Base-by-base conservation (phyloP, 129 eudicot genomes). In the Saussurea involucrata region DNA sequence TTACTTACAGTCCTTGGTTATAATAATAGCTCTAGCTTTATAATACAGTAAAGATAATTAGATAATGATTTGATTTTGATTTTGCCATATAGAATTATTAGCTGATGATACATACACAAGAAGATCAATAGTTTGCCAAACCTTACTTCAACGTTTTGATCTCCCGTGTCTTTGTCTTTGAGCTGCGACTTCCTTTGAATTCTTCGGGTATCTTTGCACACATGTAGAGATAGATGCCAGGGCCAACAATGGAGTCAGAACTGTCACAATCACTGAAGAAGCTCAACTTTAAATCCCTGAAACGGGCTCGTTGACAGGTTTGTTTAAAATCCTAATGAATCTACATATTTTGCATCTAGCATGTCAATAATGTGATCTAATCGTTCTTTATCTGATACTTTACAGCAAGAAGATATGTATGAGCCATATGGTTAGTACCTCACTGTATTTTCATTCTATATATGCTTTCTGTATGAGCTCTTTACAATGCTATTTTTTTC, bases 381-480 rank as follows among this genome's bases (percentile, higher is more conserved):
- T 37, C 3, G 28, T 67, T 80, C 17, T 9, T 68, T 37, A 3
- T 15, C 8, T 68, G 24, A 57, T 74, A 18, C 8, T 6, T 13
- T 82, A 81, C 99, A 95, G 99, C 84, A 92, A 90, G 89, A 92
- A 88, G 91, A 95, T 95, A 37, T 86, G 99, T 32, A 1, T 84
- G 72, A 95, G 87, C 78, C 88, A 89, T 71, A 95, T 92, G 97
- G 97, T 95, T 72, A 86, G 89, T 71, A 40, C 7, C 20, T 37
- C 75, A 6, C 21, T 60, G 12, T 57, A 17, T 33, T 25, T 22
- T 78, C 67, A 37, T 57, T 76, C 34, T 8, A 21, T 29, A 24
- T 42, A 65, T 29, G 25, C 18, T 63, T 17, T 71, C 63, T 15
- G 4, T 25, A 53, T 18, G 58, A 0, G 0, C 17, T 20, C 58